These are phyloP conservation scores for Harringtonia lauricola DNA, from an alignment of 2,329 filamentous ascomycete genomes.

Conservation along the genomic window DNA sequence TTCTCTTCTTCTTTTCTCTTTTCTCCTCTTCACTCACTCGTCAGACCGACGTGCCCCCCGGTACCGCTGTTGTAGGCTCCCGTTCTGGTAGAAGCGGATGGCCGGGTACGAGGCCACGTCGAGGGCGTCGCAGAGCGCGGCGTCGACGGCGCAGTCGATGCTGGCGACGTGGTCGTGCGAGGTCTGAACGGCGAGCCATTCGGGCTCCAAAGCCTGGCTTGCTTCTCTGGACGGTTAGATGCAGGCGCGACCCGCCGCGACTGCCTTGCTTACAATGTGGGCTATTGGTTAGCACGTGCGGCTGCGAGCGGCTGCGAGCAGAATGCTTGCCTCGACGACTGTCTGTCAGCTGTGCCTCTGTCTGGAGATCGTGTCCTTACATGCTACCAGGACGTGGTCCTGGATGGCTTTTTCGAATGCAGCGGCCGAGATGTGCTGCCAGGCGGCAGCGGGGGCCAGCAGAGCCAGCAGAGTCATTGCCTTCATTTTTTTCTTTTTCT, in stretches of 20 bases:
- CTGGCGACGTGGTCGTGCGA: conserved; percentile 17
- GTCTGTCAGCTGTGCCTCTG: too few relatives aligned
- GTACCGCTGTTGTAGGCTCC: conserved; percentile 28
- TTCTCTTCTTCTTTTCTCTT: too few relatives aligned
- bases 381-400: conserved; percentile 19
- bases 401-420: conserved; percentile 5
- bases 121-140: conserved; percentile 27
- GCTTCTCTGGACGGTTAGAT: conserved; percentile 14
- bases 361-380: conserved; percentile 13
- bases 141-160: conserved; percentile 28
- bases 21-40: conserved; percentile 18
- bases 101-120: conserved; percentile 34
- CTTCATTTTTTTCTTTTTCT: too few relatives aligned
- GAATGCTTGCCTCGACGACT: conserved; percentile 10
- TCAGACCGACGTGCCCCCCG: conserved; percentile 29
- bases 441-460: conserved; percentile 6
- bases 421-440: conserved; percentile 13
- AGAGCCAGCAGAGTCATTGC: not conserved
- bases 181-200: conserved; percentile 21
- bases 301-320: too few relatives aligned
- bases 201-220: conserved; percentile 21
- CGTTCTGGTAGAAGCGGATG: conserved; percentile 29
- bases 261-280: too few relatives aligned
- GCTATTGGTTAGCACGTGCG: too few relatives aligned
- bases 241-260: too few relatives aligned